Evolutionary conservation across 768 basidiomycete species (phyloP), one percentile per base, ranked within the genome.

Genomic region (Pleurotus djamor): DNA sequence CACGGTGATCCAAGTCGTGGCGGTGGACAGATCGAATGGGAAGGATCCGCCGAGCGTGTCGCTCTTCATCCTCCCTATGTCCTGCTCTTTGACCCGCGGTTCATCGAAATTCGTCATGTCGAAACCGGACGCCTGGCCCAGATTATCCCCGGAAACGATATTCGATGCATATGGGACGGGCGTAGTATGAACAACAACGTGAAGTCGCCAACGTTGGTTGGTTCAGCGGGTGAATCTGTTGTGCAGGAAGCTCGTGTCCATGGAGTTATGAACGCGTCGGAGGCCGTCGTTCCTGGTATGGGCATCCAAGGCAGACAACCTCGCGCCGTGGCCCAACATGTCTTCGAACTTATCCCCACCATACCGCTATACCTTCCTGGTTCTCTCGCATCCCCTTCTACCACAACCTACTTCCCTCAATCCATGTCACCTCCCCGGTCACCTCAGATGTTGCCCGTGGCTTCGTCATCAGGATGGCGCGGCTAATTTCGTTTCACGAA

Each of bases 131-230:
- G 91, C 0, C 83, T 95, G 3, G 87, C 84, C 1, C 94, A 96
- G 68, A 92, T 95, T 68, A 91, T 95, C 59, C 82, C 85, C 0
- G 94, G 94, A 4, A 83, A 84, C 57, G 92, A 95, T 65, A 81
- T 96, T 36, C 85, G 89, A 35, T 94, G 92, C 68, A 85, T 94
- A 33, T 98, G 94, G 90, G 95, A 98, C 68, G 96, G 92, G 10
- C 86, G 92, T 2, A 79, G 78, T 6, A 71, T 76, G 10, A 69
- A 71, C 60, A 67, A 83, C 77, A 89, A 71, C 85, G 87, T 66
- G 80, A 84, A 47, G 71, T 89, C 66, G 82, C 87, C 71, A 79
- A 86, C 64, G 78, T 85, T 37, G 8, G 84, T 84, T 64, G 78
- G 87, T 59, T 55, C 59, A 58, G 37, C 60, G 58, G 54, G 54